Evolutionary conservation across 2,329 filamentous ascomycete species (phyloP), one percentile per base, ranked within the genome.

Genomic region (Rugonectria rugulosa): DNA sequence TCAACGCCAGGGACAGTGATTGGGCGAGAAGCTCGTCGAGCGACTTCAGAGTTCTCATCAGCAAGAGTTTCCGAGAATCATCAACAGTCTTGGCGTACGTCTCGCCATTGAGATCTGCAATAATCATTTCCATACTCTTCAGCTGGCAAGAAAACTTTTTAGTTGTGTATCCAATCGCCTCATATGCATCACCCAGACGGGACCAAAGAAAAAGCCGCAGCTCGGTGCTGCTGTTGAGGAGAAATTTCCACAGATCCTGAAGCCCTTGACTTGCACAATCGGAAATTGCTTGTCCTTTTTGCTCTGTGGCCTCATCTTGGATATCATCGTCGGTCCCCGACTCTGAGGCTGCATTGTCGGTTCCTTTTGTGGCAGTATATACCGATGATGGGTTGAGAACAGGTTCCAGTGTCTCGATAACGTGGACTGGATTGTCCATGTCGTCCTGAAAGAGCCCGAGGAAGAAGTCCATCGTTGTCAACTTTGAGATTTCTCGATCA

Each of bases 391-490:
- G 88, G 59, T 97, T 94, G 5, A 99, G 79, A 9, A 99, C 90
- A 4, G 95, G 95, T 68, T 99, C 95, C 29, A 99, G 78, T 23
- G 88, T 95, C 68, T 97, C 92, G 55, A 99, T 97, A 17, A 97
- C 86, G 5, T 88, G 83, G 11, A 94, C 84, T 0, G 94, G 91
- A 63, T 97, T 88, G 41, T 88, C 87, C 55, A 88, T 84, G 53
- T 95, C 89, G 31, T 92, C 88, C 56, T 91, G 89, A 70, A 98
- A 98, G 1, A 99, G 84, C 31, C 88, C 91, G 45, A 92, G 81
- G 73, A 99, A 98, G 72, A 98, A 98, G 69, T 97, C 94, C 85
- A 96, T 95, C 0, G 94, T 98, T 12, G 91, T 97, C 27, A 98
- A 81, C 66, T 93, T 92, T 11, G 91, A 94, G 21, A 97, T 89